Conservation (phyloP, 1,284 basidiomycete species). For the Meripilus lineatus region DNA sequence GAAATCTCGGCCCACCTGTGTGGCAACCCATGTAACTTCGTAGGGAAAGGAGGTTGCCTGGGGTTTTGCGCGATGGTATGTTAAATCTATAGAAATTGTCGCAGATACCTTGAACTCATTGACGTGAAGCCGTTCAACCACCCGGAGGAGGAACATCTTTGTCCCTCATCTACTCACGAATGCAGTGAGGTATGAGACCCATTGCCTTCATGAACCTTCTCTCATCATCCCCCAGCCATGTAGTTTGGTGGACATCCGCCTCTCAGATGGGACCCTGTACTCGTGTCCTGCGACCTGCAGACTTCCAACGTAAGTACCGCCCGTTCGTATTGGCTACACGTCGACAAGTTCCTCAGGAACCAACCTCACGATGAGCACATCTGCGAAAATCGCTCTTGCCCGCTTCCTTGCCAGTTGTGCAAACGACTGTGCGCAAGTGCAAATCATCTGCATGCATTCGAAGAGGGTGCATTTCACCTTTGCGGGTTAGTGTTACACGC, state of each 20-base stretch:
- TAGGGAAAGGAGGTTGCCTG: conserved; percentile 12
- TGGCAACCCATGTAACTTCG: conserved; percentile 11
- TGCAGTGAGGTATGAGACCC: conserved; percentile 45
- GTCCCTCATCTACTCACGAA: conserved; percentile 47
- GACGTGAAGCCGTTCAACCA: conserved; percentile 37
- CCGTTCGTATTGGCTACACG: conserved; percentile 3
- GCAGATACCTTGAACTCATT: not conserved
- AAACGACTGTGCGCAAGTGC: conserved; percentile 42
- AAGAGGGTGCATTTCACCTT: conserved; percentile 39
- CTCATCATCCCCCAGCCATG: conserved; percentile 37
- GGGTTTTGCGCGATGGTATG: conserved; percentile 44
- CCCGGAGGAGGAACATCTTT: conserved; percentile 43
- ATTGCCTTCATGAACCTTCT: not conserved
- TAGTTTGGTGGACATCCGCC: conserved; percentile 29
- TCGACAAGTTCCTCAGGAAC: conserved; percentile 30
- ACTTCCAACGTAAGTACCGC: conserved; percentile 35
- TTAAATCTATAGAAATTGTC: not conserved
- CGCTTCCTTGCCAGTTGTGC: conserved; percentile 49
- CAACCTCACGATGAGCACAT: conserved; percentile 40
- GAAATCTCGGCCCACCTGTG: conserved; percentile 14
- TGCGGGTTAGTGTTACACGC: conserved; percentile 45
- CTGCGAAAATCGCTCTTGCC: conserved; percentile 48
- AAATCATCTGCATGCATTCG: conserved; percentile 51
- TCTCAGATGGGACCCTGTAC: conserved; percentile 29
- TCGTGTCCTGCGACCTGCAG: conserved; percentile 40